Evolutionary conservation across 2,329 filamentous ascomycete genomes (phyloP), one percentile per base, ranked within the genome.

Genomic region (Seiridium cupressi): DNA sequence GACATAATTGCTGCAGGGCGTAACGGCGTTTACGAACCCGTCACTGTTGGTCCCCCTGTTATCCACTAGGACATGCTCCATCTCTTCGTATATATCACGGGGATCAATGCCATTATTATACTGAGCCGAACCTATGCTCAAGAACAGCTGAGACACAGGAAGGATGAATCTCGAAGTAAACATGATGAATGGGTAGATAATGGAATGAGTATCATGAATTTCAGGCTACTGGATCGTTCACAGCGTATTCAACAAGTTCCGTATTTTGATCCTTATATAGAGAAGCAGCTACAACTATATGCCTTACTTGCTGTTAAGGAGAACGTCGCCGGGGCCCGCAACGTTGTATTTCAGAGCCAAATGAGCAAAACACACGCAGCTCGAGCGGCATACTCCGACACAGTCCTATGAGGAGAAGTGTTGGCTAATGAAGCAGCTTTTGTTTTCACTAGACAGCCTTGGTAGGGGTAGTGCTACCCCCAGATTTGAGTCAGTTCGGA

Each of bases 51-150:
- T 55, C 9, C 53, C 53, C 7, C 7, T 9, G 10, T 55, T 55
- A 40, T 55, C 53, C 5, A 55, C 53, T 11, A 55, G 40, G 10
- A 55, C 31, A n/a, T 55, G 53, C 53, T 55, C 53, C 53, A 55
- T 44, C 38, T 55, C 53, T 7, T 55, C 53, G 40, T 55, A 55
- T 3, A 55, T 40, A 31, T 44, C 53, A 34, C 53, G 53, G 13
- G 53, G 53, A 32, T 55, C 53, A 32, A 55, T 55, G 53, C 53
- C 53, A 55, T 55, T 55, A 9, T 32, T n/a, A 18, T 32, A 32
- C 10, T 26, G 18, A 26, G 53, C 53, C 53, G 53, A 55, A 13
- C n/a, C 26, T 34, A 18, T 32, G n/a, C 53, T n/a, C 53, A 40
- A 2, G 10, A 55, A 42, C 26, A 44, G 36, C 38, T 44, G 53